Evolutionary conservation across 345 rosid species (phyloP), one percentile per base, ranked within the genome.

Genomic region (Corchorus capsularis): DNA sequence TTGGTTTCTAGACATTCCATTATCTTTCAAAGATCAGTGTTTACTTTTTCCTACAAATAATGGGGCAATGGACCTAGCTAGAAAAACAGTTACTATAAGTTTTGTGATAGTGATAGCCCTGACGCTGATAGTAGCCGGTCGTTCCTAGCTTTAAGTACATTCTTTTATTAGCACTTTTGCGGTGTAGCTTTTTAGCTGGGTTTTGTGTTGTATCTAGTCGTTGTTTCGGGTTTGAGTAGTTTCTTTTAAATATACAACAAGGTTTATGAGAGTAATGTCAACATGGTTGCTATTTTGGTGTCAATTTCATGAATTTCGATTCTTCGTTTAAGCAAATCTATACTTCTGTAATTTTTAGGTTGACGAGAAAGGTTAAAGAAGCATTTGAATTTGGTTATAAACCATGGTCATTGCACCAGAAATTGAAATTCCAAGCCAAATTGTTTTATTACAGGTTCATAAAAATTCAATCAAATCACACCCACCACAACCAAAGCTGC

Each of bases 141-240:
- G 56, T 78, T 66, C 74, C 69, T 65, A 53, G 78, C 80, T 64
- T 71, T 16, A 10, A 19, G 15, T 62, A 41, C 62, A 71, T 79
- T 74, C 13, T 63, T 54, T 68, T 46, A 15, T 19, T 41, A 69
- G 69, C 54, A 37, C 63, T 75, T 78, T 72, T 37, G 57, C 71
- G 0, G 82, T 49, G 15, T 72, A n/a, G 80, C 43, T 19, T 77
- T 53, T 34, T 77, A 15, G 65, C 39, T 68, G 65, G 34, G 32
- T 14, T 55, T 27, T 74, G 79, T 66, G n/a, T 77, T 78, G 77
- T 76, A 73, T 60, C 69, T 63, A 19, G 46, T 76, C 59, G 74
- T 41, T 81, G 53, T 52, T 43, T 60, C 56, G 46, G 41, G 69
- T 61, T 27, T 19, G 34, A 59, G 57, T 52, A 27, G 72, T 69